Base-by-base conservation (phyloP, 2,329 filamentous ascomycete species). In the Cladosporium austrohemisphaericum region DNA sequence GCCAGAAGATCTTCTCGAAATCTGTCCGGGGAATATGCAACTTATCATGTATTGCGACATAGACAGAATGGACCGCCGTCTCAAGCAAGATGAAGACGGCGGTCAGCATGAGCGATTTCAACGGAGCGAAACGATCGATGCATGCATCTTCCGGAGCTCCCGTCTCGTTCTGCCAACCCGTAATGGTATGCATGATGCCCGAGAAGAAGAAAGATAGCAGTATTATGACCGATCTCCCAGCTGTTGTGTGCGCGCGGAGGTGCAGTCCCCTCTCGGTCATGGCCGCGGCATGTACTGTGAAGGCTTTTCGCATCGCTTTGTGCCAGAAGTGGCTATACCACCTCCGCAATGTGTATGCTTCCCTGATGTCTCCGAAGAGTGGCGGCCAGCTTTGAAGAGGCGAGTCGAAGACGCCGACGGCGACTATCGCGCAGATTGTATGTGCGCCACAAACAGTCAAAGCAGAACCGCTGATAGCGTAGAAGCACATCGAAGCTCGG, bases 251-350 rank as follows among this genome's bases (percentile, higher is more conserved):
- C 29, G 29, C 38, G 8, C 33, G 32, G 10, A 47, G 6, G 1
- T 29, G 29, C 3, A 43, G 29, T 10, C 11, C 13, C 22, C 26
- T 25, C 23, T 41, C 46, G 4, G 37, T 41, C 2, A 49, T 16
- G 3, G 36, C 37, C 1, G 29, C 37, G 18, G 46, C 46, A 18
- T 49, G 46, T 9, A 49, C 19, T 16, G 46, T 49, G 29, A 49
- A 49, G 16, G 46, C 46, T 25, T 41, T 41, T 7, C 46, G 36
- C 37, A 43, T 41, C 37, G 38, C 37, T 14, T 49, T 41, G 46
- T 49, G 46, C 46, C 46, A 49, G 31, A 49, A 49, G 18, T 41
- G 46, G 37, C 46, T 49, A 18, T 49, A 49, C 37, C 37, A 49
- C 8, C 46, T 35, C 14, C 38, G 46, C 14, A 49, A n/a, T 7